These are phyloP conservation scores for Talaromyces ruber DNA, from an alignment of 495 filamentous ascomycete species.

Conservation along the genomic window DNA sequence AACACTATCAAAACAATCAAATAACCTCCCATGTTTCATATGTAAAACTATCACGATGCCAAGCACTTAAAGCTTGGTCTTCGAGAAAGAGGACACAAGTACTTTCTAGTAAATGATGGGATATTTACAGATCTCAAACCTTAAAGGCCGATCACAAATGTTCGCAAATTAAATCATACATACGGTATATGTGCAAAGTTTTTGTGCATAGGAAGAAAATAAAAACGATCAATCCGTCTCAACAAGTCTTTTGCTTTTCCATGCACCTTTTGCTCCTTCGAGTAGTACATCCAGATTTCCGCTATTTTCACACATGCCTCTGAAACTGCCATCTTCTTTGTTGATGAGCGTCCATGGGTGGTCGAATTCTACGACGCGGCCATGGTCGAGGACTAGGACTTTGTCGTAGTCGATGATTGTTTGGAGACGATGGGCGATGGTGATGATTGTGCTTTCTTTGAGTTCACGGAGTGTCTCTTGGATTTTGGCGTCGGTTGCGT, in stretches of 20 bases:
- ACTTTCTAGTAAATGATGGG: not conserved
- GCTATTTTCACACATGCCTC: slow-evolving; percentile 90
- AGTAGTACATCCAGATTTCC: slow-evolving; percentile 70
- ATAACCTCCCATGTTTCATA: not conserved
- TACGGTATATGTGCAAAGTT: not conserved
- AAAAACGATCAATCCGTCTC: slow-evolving; percentile 16
- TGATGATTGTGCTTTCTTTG: slow-evolving; percentile 81
- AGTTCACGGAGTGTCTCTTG: slow-evolving; percentile 90
- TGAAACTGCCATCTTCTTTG: slow-evolving; percentile 63
- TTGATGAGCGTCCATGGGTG: slow-evolving; percentile 74
- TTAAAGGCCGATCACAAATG: not conserved
- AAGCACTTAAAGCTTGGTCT: not conserved
- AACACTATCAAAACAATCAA: not conserved
- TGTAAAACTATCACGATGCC: not conserved
- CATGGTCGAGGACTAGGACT: slow-evolving; percentile 92
- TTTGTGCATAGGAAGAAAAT: not conserved
- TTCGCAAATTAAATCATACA: not conserved
- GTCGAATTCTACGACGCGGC: slow-evolving; percentile 77
- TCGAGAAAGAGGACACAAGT: not conserved
- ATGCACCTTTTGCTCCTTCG: slow-evolving; percentile 69
- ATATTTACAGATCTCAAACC: not conserved
- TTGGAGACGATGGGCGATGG: slow-evolving; percentile 94
- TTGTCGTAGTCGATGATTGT: slow-evolving; percentile 98
- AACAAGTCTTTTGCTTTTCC: slow-evolving; percentile 43
- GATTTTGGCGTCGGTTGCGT: slow-evolving; percentile 90